phyloP scores from a whole-genome alignment of 345 rosid genomes.

The Brassica rapa region DNA sequence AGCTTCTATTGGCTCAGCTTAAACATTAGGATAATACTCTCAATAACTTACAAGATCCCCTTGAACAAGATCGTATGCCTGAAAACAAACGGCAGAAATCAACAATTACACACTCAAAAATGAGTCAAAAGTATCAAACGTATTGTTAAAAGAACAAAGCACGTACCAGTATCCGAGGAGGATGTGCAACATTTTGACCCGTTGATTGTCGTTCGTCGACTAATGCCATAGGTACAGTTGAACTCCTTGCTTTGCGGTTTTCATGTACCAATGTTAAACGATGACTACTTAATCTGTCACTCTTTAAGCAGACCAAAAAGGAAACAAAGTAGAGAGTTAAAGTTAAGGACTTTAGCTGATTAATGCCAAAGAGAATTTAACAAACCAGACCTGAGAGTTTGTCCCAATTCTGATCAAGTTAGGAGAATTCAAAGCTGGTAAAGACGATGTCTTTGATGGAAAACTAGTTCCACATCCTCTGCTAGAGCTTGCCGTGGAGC shows the following conservation, averaged over 20 bases:
- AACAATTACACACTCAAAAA: conserved; percentile 12
- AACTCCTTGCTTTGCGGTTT: conserved; percentile 27
- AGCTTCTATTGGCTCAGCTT: not conserved
- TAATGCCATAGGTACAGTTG: conserved; percentile 55
- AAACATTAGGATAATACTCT: not conserved
- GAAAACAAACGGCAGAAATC: conserved; percentile 37
- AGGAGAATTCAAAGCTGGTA: not conserved
- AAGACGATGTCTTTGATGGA: not conserved
- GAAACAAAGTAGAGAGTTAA: not conserved
- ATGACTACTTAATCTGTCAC: conserved; percentile 38
- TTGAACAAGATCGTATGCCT: conserved; percentile 94
- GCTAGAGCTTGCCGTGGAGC: conserved; percentile 36
- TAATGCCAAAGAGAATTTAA: not conserved
- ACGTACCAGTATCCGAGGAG: conserved; percentile 59
- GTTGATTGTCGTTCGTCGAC: conserved; percentile 66
- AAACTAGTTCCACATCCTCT: conserved; percentile 7
- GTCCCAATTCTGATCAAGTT: conserved; percentile 20
- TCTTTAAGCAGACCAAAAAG: conserved; percentile 37
- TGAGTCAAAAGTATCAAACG: not conserved
- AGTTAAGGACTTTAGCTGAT: not conserved
- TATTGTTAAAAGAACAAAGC: not conserved
- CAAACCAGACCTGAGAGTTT: conserved; percentile 20
- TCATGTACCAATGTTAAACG: conserved; percentile 37
- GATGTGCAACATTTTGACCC: conserved; percentile 41
- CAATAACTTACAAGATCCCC: conserved; percentile 71